Percentiles rank a stretch among this genome's conserved stretches.
These are phyloP conservation scores for Vigna trinervia DNA, from an alignment of 306 rosid genomes.

Conservation along the genomic window DNA sequence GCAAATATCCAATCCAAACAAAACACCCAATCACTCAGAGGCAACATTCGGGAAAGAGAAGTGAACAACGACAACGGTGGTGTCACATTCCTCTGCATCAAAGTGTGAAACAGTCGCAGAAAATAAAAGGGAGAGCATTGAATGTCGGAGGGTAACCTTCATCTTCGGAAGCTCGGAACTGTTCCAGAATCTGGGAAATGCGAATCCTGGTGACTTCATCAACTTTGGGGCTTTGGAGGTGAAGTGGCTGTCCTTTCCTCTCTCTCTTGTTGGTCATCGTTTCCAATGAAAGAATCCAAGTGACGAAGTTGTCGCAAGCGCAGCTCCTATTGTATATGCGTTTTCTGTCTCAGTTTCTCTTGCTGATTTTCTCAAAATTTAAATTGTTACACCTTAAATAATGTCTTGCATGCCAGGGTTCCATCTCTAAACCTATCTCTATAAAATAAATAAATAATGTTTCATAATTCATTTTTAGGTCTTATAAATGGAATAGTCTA, in stretches of 20 bases:
- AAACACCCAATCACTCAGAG: not conserved
- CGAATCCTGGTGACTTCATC: conserved; percentile 47
- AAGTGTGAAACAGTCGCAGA: conserved; percentile 3
- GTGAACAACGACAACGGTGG: no score
- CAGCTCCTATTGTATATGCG: not conserved
- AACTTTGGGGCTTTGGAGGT: conserved; percentile 33
- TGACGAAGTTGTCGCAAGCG: not conserved
- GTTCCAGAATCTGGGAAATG: conserved; percentile 40
- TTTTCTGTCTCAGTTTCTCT: not conserved
- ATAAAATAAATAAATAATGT: no score
- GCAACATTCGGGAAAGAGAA: not conserved
- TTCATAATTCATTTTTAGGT: no score
- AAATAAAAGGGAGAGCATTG: not conserved
- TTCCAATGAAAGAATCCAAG: not conserved
- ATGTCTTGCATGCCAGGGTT: not conserved
- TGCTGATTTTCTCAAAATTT: not conserved
- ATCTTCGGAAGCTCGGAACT: conserved; percentile 55
- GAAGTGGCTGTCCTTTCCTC: conserved; percentile 16
- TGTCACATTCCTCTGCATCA: not conserved
- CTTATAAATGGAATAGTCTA: no score
- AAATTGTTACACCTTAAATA: no score
- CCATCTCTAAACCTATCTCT: no score
- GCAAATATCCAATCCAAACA: conserved; percentile 17
- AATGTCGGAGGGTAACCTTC: conserved; percentile 48
- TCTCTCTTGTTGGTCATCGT: conserved; percentile 44